phyloP scores from a whole-genome alignment of 352 stramenopile species.

The Elongisporangium undulatum region DNA sequence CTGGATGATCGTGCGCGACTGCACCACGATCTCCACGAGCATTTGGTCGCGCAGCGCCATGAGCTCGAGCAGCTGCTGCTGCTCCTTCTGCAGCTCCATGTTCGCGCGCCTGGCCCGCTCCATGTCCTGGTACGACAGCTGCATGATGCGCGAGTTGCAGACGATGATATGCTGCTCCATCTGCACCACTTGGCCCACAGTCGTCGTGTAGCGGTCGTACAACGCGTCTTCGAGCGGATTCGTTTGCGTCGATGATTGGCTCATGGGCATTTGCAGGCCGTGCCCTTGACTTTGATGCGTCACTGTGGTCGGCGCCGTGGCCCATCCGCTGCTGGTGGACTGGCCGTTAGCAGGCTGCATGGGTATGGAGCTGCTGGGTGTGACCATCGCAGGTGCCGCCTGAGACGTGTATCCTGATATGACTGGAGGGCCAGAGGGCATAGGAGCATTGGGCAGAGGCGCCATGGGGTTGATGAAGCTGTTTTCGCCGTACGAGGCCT shows the following conservation, averaged over 20 bases:
- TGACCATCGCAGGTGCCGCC: not conserved
- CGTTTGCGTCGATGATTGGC: not conserved
- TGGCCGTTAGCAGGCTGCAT: not conserved
- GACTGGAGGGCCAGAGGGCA: no score
- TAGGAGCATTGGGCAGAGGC: not conserved
- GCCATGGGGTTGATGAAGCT: not conserved
- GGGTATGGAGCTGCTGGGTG: not conserved
- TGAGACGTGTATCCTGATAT: not conserved
- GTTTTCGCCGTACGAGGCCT: not conserved
- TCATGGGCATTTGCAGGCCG: not conserved
- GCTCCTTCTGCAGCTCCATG: constrained; percentile 17
- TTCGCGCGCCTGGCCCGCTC: constrained; percentile 25
- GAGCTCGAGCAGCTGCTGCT: constrained; percentile 21
- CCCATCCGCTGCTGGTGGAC: not conserved
- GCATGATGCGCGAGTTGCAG: constrained; percentile 38
- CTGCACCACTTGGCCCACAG: constrained; percentile 33
- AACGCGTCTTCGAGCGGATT: constrained; percentile 57
- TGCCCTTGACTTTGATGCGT: not conserved
- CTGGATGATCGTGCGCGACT: constrained; percentile 46
- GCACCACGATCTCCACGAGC: constrained; percentile 48
- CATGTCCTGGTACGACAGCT: constrained; percentile 38
- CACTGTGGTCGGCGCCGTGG: not conserved
- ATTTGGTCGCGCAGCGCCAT: constrained; percentile 26
- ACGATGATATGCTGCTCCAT: constrained; percentile 35
- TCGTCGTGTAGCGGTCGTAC: constrained; percentile 43